Evolutionary conservation across 2,329 filamentous ascomycete genomes (phyloP).

Genomic region (Dothistroma pini): DNA sequence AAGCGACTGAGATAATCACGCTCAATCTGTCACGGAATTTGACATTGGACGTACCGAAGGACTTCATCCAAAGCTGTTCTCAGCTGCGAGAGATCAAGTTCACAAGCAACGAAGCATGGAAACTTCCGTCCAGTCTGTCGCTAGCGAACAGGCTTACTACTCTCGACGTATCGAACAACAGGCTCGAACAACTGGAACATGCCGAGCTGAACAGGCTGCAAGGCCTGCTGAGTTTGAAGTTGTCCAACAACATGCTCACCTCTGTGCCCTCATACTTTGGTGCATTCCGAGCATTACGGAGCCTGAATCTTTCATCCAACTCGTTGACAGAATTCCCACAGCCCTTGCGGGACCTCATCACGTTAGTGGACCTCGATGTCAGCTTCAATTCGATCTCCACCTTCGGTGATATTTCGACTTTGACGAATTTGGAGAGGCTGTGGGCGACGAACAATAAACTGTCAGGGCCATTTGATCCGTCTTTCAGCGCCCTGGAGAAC

Average conservation of each 20-base stretch:
- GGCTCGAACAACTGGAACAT: constrained; percentile 80
- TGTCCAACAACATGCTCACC: constrained; percentile 88
- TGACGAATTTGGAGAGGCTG: constrained; percentile 78
- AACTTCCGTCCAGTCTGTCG: constrained; percentile 77
- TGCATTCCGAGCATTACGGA: constrained; percentile 72
- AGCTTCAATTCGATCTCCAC: constrained; percentile 89
- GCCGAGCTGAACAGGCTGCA: constrained; percentile 73
- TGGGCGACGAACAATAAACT: constrained; percentile 96
- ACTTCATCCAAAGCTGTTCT: constrained; percentile 92
- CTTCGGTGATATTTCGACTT: constrained; percentile 73
- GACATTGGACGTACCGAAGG: constrained; percentile 85
- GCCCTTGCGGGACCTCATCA: constrained; percentile 77
- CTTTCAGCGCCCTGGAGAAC: constrained; percentile 68
- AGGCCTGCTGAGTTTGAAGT: constrained; percentile 79
- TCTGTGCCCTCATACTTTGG: constrained; percentile 78
- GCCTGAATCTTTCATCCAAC: constrained; percentile 90
- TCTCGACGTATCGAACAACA: constrained; percentile 92
- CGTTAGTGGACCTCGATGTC: constrained; percentile 86
- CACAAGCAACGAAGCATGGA: constrained; percentile 87
- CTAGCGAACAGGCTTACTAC: constrained; percentile 78
- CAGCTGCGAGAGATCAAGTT: constrained; percentile 94
- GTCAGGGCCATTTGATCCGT: constrained; percentile 64
- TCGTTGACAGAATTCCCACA: constrained; percentile 79
- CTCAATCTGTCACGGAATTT: constrained; percentile 91
- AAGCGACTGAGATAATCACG: constrained; percentile 87